These are phyloP conservation scores for Avena eriantha DNA, from an alignment of 176 grass and related monocot species.

Conservation along the genomic window DNA sequence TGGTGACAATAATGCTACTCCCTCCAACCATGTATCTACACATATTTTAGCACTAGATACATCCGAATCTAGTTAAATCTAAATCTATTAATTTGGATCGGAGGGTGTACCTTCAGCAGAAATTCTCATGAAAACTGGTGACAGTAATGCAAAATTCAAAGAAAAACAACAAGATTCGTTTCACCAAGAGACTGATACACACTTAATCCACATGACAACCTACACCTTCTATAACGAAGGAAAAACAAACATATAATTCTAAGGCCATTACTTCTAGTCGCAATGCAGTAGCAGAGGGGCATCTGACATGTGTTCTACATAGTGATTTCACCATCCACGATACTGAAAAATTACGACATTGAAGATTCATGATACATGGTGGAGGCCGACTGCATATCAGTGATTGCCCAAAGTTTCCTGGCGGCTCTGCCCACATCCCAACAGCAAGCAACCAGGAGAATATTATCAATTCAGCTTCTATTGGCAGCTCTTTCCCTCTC, in stretches of 20 bases:
- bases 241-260: constrained; percentile 15
- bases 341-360: not conserved
- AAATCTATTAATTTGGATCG: too few species aligned
- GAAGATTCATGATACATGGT: not conserved
- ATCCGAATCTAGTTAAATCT: too few species aligned
- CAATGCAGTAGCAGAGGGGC: constrained; percentile 4
- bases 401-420: not conserved
- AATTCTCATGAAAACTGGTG: not conserved
- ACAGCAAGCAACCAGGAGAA: not conserved
- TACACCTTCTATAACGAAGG: not conserved
- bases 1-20: not conserved
- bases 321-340: constrained; percentile 18
- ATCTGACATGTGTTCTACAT: constrained; percentile 25
- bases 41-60: too few species aligned
- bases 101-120: too few species aligned
- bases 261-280: not conserved
- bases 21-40: too few species aligned
- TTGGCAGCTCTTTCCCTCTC: constrained; percentile 71
- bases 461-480: constrained; percentile 48
- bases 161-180: not conserved
- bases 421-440: not conserved
- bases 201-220: constrained; percentile 17
- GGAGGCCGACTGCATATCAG: not conserved
- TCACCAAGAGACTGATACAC: not conserved
- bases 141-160: constrained; percentile 1